phyloP scores from a whole-genome alignment of 345 rosid genomes.

The Citrus sinensis region DVS_A1.0 CM039167.1:27644001-27644500 shows the following conservation, averaged over 20 bases:
- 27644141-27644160: conserved; percentile 7
- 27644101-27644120: neutral
- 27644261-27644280: conserved; percentile 25
- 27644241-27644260: conserved; percentile 10
- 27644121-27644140: conserved; percentile 10
- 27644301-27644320: conserved; percentile 30
- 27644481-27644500: conserved; percentile 20
- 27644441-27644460: conserved; percentile 15
- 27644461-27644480: conserved; percentile 18
- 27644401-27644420: conserved; percentile 20
- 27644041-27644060: conserved; percentile 1
- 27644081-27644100: neutral
- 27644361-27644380: conserved; percentile 14
- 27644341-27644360: conserved; percentile 20
- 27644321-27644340: neutral
- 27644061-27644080: conserved; percentile 2
- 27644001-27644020: neutral
- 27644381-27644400: conserved; percentile 24
- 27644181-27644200: conserved; percentile 17
- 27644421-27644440: conserved; percentile 20
- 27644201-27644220: neutral
- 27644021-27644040: neutral
- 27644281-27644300: conserved; percentile 15
- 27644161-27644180: conserved; percentile 13
- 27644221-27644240: conserved; percentile 25